Evolutionary conservation across 495 filamentous ascomycete species (phyloP), one percentile per base, ranked within the genome.

Genomic region (Recurvomyces mirabilis): DNA sequence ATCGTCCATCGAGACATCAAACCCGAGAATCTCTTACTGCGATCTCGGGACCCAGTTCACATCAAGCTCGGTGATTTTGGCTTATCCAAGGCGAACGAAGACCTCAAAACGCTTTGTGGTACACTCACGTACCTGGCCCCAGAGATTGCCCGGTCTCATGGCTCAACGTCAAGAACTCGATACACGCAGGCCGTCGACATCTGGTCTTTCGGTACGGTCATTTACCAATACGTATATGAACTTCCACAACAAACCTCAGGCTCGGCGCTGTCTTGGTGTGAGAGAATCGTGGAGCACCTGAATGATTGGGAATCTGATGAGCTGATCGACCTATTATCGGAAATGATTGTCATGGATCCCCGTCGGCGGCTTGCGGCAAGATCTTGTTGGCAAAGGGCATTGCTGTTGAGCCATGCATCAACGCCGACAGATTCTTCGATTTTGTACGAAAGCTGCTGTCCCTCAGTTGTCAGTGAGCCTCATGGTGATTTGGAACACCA

Each of bases 321-420:
- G 30, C 30, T 4, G 4, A 32, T 32, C 30, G 30, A 32, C 30
- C 4, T 32, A 12, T 12, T 13, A 12, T 32, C 30, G 30, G 30
- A 32, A 32, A 32, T 32, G 30, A 32, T 32, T 32, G 30, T 32
- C 11, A 32, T 32, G 30, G 30, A 32, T 32, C 30, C 30, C 11
- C 30, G 12, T 32, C 12, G 11, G 30, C 30, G 30, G 30, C 30
- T 32, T 32, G 30, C 30, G 11, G 30, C 30, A 32, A 32, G 30
- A 15, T 12, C 30, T 4, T 32, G 30, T 32, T 12, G 3, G 30
- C 4, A 32, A 3, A 32, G 30, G 30, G 30, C 30, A 32, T 32
- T 32, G 11, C 11, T 32, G 12, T 12, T 32, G 4, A 15, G 3
- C 30, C 30, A 32, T 12, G 12, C 30, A 12, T 32, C 4, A 32